Evolutionary conservation across 179 eudicot genomes (phyloP), one percentile per base, ranked within the genome.

Genomic region (Beta lomatogona): DNA sequence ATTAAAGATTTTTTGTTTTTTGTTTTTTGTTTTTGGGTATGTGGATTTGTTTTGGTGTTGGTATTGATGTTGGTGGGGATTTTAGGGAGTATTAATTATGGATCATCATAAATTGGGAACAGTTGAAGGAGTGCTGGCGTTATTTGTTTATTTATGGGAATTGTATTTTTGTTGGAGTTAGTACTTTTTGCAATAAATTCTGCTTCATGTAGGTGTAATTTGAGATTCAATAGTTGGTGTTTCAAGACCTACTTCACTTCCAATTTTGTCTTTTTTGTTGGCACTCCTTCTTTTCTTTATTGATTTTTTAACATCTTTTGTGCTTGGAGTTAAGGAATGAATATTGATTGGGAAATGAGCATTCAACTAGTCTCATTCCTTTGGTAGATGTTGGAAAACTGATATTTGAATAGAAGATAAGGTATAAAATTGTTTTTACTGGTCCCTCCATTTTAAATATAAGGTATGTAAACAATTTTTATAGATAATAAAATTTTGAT

Each of bases 1-100:
- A n/a, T 25, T 25, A 25, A 25, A 25, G 28, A 25, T 25, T 25
- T 25, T 25, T 25, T 25, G 41, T 25, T 25, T 25, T 25, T 25
- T 25, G 41, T 36, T 36, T 36, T 0, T 36, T 1, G 2, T 1
- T 60, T 65, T 80, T 25, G 73, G 28, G 15, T 36, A 72, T 44
- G 67, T 72, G 79, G 79, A 79, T 79, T 66, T 61, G 80, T 68
- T 83, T 58, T 13, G 53, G 82, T 79, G 76, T 78, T 73, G 46
- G 25, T 57, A 10, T 69, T 18, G 2, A 8, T 52, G 50, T 45
- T 21, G 31, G 25, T 57, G 16, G 8, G 50, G 22, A 54, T 64
- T 21, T 60, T 59, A 36, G 50, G 63, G 28, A 82, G 6, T 64
- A 28, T 12, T 11, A 48, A 21, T 53, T 28, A 28, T 52, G 63